phyloP scores from a whole-genome alignment of 2,329 filamentous ascomycete genomes.

The Diaporthe sp. region DNA sequence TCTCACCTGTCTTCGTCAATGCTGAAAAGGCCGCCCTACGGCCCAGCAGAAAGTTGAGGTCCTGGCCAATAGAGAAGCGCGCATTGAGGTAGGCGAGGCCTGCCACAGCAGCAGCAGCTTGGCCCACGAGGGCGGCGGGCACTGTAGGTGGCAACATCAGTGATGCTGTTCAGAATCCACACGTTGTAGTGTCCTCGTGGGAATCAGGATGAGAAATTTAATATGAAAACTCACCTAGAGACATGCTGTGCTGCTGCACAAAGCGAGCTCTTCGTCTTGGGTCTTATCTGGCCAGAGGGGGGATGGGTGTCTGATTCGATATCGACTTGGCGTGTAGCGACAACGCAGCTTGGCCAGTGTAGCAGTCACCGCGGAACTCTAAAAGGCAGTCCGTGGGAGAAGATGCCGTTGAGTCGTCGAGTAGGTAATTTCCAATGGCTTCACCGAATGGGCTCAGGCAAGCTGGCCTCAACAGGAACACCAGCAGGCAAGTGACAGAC shows the following conservation, averaged over 20 bases:
- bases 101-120: constrained; percentile 45
- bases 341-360: not conserved
- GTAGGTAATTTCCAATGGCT: not conserved
- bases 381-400: too few relatives aligned
- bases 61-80: constrained; percentile 76
- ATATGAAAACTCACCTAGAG: constrained; percentile 2
- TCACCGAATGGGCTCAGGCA: not conserved
- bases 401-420: not conserved
- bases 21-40: constrained; percentile 58
- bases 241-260: constrained; percentile 15
- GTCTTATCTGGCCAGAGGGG: not conserved
- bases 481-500: not conserved
- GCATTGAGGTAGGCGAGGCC: constrained; percentile 74
- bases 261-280: not conserved
- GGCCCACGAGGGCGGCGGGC: constrained; percentile 26
- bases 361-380: not conserved
- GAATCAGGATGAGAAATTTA: not conserved
- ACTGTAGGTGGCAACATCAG: constrained; percentile 11
- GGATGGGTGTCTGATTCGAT: not conserved
- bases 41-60: constrained; percentile 64
- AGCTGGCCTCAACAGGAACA: not conserved
- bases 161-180: not conserved
- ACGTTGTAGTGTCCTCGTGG: not conserved
- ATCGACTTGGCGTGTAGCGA: constrained; percentile 20
- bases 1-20: constrained; percentile 63